Base-by-base conservation (phyloP, 371 early-diverging fungal genomes). In the Nosema granulosis region DNA sequence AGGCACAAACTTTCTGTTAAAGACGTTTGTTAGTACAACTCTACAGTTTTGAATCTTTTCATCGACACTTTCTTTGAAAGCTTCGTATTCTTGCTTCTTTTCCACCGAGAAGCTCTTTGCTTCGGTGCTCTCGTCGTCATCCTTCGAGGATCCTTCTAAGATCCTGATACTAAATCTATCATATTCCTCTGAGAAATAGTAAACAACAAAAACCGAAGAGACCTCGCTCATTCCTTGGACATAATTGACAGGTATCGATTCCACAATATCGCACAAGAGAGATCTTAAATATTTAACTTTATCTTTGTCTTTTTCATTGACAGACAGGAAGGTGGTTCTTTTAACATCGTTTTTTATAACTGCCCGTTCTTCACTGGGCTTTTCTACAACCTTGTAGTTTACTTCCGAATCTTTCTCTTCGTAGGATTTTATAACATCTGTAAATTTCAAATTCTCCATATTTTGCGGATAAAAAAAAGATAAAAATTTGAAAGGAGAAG, bases 201-300 rank as follows among this genome's bases (percentile, higher is more conserved):
- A 70, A 66, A 63, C 54, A 28, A 81, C 72, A 56, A 83, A 52
- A 0, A 81, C 77, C 11, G 79, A 62, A 35, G 67, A 75, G 22
- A 83, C 68, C 62, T 83, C 84, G 57, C 62, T 71, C 81, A 83
- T 83, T 29, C 84, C 77, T 51, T 83, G 84, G 3, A 72, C n/a
- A 68, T 83, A 83, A 9, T 32, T 29, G 22, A 75, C 29, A n/a
- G 79, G 65, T 35, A 79, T 72, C 16, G 50, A 28, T 28, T 32
- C 56, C 11, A 83, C 52, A 0, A 71, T 24, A 11, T 81, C 71
- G 59, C 32, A 58, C 31, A 79, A 37, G 38, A 82, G 56, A 29
- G 34, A 50, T 31, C 62, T 75, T 32, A 73, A 74, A 35, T 78
- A 11, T 12, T 68, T 68, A n/a, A 29, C 38, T 24, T 29, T 49